Percentiles rank a stretch among this genome's conserved stretches.
These are phyloP conservation scores for Penicillium roqueforti DNA, from an alignment of 495 filamentous ascomycete genomes.

Conservation along the genomic window DNA sequence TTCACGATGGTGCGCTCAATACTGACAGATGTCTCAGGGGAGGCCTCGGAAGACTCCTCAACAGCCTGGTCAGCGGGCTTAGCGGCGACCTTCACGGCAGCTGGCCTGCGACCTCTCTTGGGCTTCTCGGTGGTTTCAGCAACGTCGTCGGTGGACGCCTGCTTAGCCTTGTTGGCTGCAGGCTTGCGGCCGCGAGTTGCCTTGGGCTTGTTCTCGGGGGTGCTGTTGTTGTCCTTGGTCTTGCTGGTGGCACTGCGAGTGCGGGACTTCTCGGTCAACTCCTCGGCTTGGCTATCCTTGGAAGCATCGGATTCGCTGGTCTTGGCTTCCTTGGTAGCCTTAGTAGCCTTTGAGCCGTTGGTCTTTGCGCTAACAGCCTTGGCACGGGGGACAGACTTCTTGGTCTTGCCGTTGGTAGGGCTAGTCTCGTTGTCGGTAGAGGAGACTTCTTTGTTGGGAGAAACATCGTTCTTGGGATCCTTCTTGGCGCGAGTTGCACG, in stretches of 20 bases:
- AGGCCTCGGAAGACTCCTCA: background rate
- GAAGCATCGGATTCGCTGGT: background rate
- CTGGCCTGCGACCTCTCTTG: slow-evolving; percentile 9
- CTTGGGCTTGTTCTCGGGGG: background rate
- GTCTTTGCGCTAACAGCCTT: background rate
- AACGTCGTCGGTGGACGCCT: slow-evolving; percentile 25
- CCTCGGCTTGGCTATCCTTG: background rate
- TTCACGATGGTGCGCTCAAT: background rate
- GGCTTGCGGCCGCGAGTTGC: background rate
- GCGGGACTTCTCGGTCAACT: background rate
- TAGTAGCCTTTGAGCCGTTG: background rate
- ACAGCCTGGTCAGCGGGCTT: background rate
- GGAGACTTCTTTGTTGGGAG: background rate
- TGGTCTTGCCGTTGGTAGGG: background rate
- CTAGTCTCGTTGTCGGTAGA: background rate
- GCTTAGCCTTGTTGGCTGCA: slow-evolving; percentile 24
- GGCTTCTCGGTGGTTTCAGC: slow-evolving; percentile 1
- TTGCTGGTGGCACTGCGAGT: background rate
- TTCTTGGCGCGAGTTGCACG: background rate
- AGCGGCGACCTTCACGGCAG: background rate
- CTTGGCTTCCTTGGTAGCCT: background rate
- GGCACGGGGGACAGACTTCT: background rate
- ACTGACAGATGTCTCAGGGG: background rate
- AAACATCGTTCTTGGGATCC: background rate
- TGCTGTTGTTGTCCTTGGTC: background rate